A percentile compares a stretch with the other conserved stretches of the same genome.
Conservation (phyloP, 1,284 basidiomycete genomes). For the Trichosporon inkin region DNA sequence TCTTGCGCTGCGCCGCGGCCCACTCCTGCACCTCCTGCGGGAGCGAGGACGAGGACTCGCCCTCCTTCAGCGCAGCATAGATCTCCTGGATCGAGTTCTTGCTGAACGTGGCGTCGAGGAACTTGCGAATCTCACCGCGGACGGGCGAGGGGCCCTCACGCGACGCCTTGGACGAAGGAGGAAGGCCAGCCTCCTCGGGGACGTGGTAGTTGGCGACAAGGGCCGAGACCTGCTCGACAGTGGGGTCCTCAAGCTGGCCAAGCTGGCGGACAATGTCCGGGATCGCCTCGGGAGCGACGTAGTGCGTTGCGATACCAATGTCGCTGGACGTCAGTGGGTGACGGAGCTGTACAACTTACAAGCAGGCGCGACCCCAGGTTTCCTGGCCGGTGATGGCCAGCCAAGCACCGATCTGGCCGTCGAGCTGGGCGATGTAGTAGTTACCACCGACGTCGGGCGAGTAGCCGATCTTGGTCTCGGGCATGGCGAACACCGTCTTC, state of each 20-base stretch:
- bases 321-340: conserved; percentile 50
- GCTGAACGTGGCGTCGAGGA: conserved; percentile 73
- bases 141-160: conserved; percentile 60
- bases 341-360: conserved; percentile 57
- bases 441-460: conserved; percentile 71
- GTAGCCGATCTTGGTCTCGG: conserved; percentile 81
- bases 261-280: conserved; percentile 57
- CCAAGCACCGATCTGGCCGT: conserved; percentile 89
- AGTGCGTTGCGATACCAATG: conserved; percentile 87
- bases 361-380: conserved; percentile 71
- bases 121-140: conserved; percentile 62
- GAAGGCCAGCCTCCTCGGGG: conserved; percentile 53
- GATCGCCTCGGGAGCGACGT: conserved; percentile 68
- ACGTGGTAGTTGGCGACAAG: conserved; percentile 31
- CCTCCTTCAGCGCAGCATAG: conserved; percentile 57
- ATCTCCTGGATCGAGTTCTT: conserved; percentile 68
- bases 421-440: conserved; percentile 81
- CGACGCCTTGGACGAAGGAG: conserved; percentile 58
- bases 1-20: conserved; percentile 66
- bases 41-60: conserved; percentile 41
- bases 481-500: conserved; percentile 92
- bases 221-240: conserved; percentile 26
- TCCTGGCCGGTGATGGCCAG: conserved; percentile 80
- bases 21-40: conserved; percentile 60
- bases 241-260: conserved; percentile 39